Base-by-base conservation (phyloP, 257 asterid genomes). In the Solanum piurae region DNA sequence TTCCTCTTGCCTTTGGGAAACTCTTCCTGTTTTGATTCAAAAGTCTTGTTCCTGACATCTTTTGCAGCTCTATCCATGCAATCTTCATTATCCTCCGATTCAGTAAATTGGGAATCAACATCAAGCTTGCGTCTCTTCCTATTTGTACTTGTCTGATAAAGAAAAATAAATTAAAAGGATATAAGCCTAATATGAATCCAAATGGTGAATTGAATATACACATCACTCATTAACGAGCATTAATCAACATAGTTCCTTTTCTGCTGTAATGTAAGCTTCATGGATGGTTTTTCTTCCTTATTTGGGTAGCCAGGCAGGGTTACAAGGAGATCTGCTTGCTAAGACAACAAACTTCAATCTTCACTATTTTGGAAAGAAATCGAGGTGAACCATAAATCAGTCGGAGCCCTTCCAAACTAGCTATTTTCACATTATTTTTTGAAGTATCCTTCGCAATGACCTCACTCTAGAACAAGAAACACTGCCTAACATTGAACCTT, bases 1-100 rank as follows among this genome's bases (percentile, higher is more conserved):
- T 96, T 93, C 85, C 98, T 88, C 90, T 94, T 96, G 29, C 98
- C 98, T 92, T 94, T 95, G 12, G 99, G 98, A 44, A 95, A 92
- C 83, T 94, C 99, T 80, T 96, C 99, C 37, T 92, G 98, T 73
- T 91, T 95, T 11, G 97, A 93, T 83, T 93, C 97, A 21, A 92
- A 90, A 86, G 92, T 91, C 91, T 90, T 91, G 58, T 93, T 91
- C 85, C 94, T 93, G 34, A 72, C 79, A 87, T 91, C 95, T 89
- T 93, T 92, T 11, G 88, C 60, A 44, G 75, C 83, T 86, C 88
- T 90, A 20, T 77, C 90, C 84, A 79, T 88, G 90, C 89, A 86
- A 72, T 94, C 94, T 86, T 90, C 95, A n/a, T 91, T 91, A 60
- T 95, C 99, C 88, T 94, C 98, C 5, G 96, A 95, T 80, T 96